Base-by-base conservation (phyloP, 257 asterid genomes). In the Verbascum thapsus region DNA sequence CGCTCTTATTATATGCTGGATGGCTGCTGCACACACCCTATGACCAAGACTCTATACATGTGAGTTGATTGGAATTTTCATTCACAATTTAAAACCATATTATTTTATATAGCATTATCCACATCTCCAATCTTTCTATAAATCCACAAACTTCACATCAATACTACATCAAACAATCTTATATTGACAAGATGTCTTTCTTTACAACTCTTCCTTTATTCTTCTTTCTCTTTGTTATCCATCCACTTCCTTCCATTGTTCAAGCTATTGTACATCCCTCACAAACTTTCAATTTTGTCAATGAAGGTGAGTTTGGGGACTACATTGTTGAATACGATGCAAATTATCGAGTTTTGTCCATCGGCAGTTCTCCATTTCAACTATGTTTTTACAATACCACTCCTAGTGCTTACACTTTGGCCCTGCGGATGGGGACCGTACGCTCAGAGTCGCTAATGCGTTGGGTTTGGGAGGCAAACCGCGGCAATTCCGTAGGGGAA, bases 401-500 rank as follows among this genome's bases (percentile, higher is more conserved):
- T 0, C 80, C 82, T 0, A n/a, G 50, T 32, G 77, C 73, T 18
- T 76, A 72, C 38, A 62, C 66, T 2, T 37, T 76, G 17, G 77
- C 80, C 0, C 26, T 76, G 17, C 67, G 75, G 0, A 51, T 63
- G 55, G 81, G 78, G 3, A 41, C 71, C 0, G 15, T 16, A 6
- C 61, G 63, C 4, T 56, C 74, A 0, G 72, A 55, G 1, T 44
- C 62, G 0, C 38, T 39, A 2, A 43, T 48, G 41, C 64, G 68
- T 1, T 79, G 81, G 81, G 81, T 79, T 10, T 79, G 81, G 81
- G 81, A 75, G 6, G 79, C 75, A 10, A 79, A 79, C 16, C 82
- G 82, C 0, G 72, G 76, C 56, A 61, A 70, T 5, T 72, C 68
- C 0, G 81, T 79, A 0, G 71, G 73, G 0, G 84, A 78, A 13